Conservation (phyloP, 805 yeast genomes). For the Wickerhamiella spandovensis region DNA sequence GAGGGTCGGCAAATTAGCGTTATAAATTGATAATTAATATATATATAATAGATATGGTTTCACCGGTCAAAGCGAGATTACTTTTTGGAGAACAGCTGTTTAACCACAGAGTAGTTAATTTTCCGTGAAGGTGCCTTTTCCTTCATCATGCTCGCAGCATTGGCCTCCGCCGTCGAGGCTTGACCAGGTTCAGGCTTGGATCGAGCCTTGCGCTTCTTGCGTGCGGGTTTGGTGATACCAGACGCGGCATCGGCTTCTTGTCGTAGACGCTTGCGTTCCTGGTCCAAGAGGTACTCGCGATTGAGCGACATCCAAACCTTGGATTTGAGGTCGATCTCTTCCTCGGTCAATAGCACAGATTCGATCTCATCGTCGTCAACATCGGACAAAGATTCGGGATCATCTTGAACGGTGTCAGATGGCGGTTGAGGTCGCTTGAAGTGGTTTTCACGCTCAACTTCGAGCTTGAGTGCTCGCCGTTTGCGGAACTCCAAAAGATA, state of each 20-base stretch:
- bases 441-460: slow-evolving; percentile 4
- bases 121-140: slow-evolving; percentile 73
- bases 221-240: slow-evolving; percentile 49
- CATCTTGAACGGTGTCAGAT: slow-evolving; percentile 8
- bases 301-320: slow-evolving; percentile 83
- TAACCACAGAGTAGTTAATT: slow-evolving; percentile 76
- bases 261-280: slow-evolving; percentile 71
- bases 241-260: slow-evolving; percentile 76
- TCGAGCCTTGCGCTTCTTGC: slow-evolving; percentile 26
- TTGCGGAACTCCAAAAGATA: slow-evolving; percentile 15
- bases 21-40: not conserved
- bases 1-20: too few relatives aligned
- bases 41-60: not conserved
- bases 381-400: slow-evolving; percentile 52
- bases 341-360: slow-evolving; percentile 44
- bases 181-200: slow-evolving; percentile 23
- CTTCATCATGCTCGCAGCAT: slow-evolving; percentile 62
- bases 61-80: not conserved
- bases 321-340: slow-evolving; percentile 63
- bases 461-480: slow-evolving; percentile 13
- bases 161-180: slow-evolving; percentile 54
- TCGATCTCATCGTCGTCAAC: slow-evolving; percentile 75
- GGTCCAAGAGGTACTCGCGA: slow-evolving; percentile 72
- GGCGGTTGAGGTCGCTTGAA: slow-evolving; percentile 7
- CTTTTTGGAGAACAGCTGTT: slow-evolving; percentile 22